Evolutionary conservation across 305 asterid species (phyloP).

Genomic region (Ilex paraguariensis): DNA sequence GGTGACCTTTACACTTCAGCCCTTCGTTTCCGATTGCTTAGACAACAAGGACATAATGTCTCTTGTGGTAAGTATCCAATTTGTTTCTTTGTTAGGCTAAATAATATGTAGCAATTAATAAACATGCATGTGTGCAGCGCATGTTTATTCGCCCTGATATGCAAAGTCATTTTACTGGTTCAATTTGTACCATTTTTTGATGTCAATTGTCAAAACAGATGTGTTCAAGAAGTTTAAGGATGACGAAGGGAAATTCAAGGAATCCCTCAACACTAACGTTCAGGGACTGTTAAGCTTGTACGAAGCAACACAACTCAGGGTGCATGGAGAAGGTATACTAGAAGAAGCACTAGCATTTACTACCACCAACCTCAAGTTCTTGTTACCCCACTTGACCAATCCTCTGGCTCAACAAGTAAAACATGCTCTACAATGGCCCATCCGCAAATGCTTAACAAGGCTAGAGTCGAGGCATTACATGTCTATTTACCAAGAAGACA

Average conservation of each 20-base stretch:
- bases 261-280: slow-evolving; percentile 1
- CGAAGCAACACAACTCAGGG: slow-evolving; percentile 18
- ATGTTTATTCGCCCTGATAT: not conserved
- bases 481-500: slow-evolving; percentile 4
- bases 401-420: slow-evolving; percentile 1
- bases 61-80: not conserved
- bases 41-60: not conserved
- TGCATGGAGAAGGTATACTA: slow-evolving; percentile 14
- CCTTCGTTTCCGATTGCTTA: not conserved
- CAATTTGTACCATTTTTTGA: not conserved
- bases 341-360: slow-evolving; percentile 21
- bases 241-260: slow-evolving; percentile 7
- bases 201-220: not conserved
- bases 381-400: not conserved
- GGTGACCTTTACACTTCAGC: not conserved
- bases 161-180: not conserved
- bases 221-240: slow-evolving; percentile 13
- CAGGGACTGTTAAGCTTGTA: slow-evolving; percentile 18
- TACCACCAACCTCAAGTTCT: slow-evolving; percentile 7
- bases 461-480: slow-evolving; percentile 8
- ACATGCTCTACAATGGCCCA: slow-evolving; percentile 9
- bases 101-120: not conserved
- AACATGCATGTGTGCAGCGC: not conserved
- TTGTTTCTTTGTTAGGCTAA: no score
- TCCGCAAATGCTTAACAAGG: slow-evolving; percentile 6